Evolutionary conservation across 768 basidiomycete species (phyloP).

Genomic region (Boletus insuetus): DNA sequence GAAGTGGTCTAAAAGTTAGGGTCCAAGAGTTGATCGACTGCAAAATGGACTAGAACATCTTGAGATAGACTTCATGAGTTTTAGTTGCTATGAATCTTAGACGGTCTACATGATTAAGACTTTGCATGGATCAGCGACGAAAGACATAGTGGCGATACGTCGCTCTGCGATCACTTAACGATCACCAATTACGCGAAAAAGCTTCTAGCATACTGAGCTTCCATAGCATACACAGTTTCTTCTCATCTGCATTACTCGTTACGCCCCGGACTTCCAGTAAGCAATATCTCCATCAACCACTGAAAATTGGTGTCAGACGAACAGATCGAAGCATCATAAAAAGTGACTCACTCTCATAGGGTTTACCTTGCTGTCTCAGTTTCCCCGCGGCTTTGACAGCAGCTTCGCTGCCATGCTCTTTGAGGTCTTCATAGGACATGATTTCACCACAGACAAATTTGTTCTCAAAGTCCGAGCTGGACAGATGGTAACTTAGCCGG

Average conservation of each 20-base stretch:
- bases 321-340: neutral
- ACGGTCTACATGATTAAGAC: neutral
- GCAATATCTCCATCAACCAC: conserved; percentile 90
- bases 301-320: conserved; percentile 25
- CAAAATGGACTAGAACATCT: neutral
- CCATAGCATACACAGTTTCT: conserved; percentile 10
- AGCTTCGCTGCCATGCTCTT: conserved; percentile 85
- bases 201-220: conserved; percentile 12
- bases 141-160: neutral
- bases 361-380: conserved; percentile 93
- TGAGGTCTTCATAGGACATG: conserved; percentile 87
- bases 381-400: conserved; percentile 95
- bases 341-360: conserved; percentile 78
- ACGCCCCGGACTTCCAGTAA: conserved; percentile 83
- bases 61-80: neutral
- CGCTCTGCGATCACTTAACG: no score
- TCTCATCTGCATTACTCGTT: neutral
- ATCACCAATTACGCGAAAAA: conserved; percentile 15
- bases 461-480: conserved; percentile 93
- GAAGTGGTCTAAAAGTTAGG: neutral
- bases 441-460: conserved; percentile 98
- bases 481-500: neutral
- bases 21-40: neutral
- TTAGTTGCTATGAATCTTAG: neutral
- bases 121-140: no score